These are phyloP conservation scores for Cairneyella variabilis DNA, from an alignment of 495 filamentous ascomycete species.

Conservation along the genomic window DNA sequence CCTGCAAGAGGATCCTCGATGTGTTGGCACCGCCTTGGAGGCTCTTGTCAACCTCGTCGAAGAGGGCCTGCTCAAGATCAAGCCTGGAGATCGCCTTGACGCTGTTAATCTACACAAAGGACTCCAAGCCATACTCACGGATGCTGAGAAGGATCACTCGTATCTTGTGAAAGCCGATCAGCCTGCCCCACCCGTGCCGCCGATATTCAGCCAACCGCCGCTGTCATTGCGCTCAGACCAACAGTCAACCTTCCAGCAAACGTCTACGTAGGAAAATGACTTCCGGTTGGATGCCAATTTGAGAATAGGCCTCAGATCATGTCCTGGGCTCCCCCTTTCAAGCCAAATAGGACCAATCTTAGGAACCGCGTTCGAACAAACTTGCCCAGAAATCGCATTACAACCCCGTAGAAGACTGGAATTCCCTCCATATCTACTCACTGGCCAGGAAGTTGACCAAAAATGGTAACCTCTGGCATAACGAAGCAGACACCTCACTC, in stretches of 20 bases:
- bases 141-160: neutral
- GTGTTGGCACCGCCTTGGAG: neutral
- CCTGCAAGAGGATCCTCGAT: conserved; percentile 1
- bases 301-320: neutral
- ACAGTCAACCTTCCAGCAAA: neutral
- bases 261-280: neutral
- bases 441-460: neutral
- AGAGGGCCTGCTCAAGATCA: neutral
- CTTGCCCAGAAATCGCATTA: neutral
- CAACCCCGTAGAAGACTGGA: neutral
- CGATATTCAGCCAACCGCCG: neutral
- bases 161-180: neutral
- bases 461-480: neutral
- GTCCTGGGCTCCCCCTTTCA: neutral
- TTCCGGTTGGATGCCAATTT: neutral
- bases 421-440: neutral
- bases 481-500: neutral
- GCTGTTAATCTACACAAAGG: neutral
- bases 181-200: neutral
- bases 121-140: neutral
- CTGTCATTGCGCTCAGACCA: neutral
- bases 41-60: conserved; percentile 1
- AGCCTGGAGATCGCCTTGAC: neutral
- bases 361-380: neutral
- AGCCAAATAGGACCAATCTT: neutral